Percentiles rank a stretch among this genome's conserved stretches.
These are phyloP conservation scores for Zelonia costaricensis DNA, from an alignment of 208 protist genomes.

Conservation along the genomic window DNA sequence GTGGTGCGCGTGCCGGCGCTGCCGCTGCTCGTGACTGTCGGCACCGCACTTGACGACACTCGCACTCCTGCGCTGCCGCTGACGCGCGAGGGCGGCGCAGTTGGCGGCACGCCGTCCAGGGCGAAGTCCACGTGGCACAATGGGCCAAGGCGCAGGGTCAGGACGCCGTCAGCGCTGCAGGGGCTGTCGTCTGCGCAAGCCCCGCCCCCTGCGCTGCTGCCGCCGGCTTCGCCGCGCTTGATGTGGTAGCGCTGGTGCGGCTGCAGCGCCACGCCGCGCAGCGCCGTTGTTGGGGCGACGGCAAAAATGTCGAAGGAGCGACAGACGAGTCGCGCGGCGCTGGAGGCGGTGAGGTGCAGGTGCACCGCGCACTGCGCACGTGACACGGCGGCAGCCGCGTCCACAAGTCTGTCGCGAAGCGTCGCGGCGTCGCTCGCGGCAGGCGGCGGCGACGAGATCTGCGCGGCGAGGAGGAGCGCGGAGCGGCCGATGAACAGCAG, in stretches of 20 bases:
- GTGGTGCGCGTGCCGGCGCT: too few species aligned
- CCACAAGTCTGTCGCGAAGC: not conserved
- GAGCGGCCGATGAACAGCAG: slow-evolving; percentile 13
- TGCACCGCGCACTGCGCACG: slow-evolving; percentile 26
- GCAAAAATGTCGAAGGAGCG: slow-evolving; percentile 26
- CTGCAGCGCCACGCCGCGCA: slow-evolving; percentile 36
- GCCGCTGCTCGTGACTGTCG: too few species aligned
- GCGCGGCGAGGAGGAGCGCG: not conserved
- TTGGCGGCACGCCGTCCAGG: not conserved
- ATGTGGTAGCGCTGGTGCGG: slow-evolving; percentile 48
- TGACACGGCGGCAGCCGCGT: slow-evolving; percentile 8
- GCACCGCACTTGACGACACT: too few species aligned
- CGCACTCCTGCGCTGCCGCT: not conserved
- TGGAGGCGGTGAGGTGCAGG: slow-evolving; percentile 7
- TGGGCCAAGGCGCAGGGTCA: slow-evolving; percentile 20
- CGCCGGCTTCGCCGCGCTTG: not conserved
- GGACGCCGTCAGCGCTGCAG: not conserved
- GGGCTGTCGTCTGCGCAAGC: not conserved
- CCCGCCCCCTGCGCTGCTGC: not conserved
- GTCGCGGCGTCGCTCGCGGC: too few species aligned
- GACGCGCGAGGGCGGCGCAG: not conserved
- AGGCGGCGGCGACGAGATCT: not conserved
- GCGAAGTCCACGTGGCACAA: slow-evolving; percentile 24
- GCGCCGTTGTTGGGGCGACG: slow-evolving; percentile 4
- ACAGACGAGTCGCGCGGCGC: not conserved